These are phyloP conservation scores for Puya raimondii DNA, from an alignment of 176 grass and related monocot genomes.

Conservation along the genomic window DNA sequence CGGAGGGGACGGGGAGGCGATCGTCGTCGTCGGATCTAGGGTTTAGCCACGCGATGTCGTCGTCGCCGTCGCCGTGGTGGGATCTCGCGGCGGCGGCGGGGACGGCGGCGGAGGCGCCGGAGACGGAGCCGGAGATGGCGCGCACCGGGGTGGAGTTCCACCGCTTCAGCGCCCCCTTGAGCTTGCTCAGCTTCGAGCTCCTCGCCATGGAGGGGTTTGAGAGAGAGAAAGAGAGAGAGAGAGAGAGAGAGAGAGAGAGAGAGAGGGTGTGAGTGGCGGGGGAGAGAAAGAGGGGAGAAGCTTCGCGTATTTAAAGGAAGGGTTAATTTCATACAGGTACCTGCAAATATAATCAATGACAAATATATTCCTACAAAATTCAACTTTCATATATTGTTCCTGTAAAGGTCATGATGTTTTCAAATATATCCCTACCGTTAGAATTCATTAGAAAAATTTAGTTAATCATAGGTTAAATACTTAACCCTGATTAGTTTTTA, in stretches of 20 bases:
- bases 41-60: constrained; percentile 23
- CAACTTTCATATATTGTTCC: too few species aligned
- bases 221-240: not conserved
- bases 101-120: constrained; percentile 20
- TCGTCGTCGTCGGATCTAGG: constrained; percentile 24
- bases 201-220: constrained; percentile 30
- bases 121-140: constrained; percentile 42
- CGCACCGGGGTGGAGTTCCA: constrained; percentile 59
- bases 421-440: too few species aligned
- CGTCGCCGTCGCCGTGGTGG: constrained; percentile 21
- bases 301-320: constrained; percentile 26
- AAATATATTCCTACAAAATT: too few species aligned
- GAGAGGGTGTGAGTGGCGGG: not conserved
- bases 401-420: too few species aligned
- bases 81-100: constrained; percentile 18
- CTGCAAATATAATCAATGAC: too few species aligned
- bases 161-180: constrained; percentile 86
- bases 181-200: constrained; percentile 60
- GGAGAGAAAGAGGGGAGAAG: constrained; percentile 5
- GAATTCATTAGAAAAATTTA: too few species aligned
- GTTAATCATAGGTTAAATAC: too few species aligned
- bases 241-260: constrained; percentile 1
- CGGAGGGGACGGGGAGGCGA: constrained; percentile 55
- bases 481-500: too few species aligned
- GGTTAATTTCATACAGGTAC: too few species aligned